These are phyloP conservation scores for Hymenoscyphus fructigenus DNA, from an alignment of 2,329 filamentous ascomycete species.

Conservation along the genomic window DNA sequence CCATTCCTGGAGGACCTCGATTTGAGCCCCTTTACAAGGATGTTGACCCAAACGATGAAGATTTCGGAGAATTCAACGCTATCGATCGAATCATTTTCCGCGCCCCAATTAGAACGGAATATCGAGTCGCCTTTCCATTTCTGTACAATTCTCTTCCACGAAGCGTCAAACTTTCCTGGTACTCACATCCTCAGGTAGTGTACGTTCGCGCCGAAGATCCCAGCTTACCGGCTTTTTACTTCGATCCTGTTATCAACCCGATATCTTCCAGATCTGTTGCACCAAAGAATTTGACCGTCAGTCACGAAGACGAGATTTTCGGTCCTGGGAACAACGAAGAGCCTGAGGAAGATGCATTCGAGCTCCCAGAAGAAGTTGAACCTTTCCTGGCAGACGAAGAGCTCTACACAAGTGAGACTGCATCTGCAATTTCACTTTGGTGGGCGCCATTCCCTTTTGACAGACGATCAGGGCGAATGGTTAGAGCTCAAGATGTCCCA, in stretches of 20 bases:
- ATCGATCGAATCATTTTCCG: conserved; percentile 99
- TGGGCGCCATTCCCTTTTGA: conserved; percentile 98
- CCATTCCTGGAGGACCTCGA: conserved; percentile 92
- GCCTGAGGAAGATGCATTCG: conserved; percentile 74
- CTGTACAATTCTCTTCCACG: conserved; percentile 95
- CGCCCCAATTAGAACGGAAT: conserved; percentile 90
- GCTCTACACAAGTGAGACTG: conserved; percentile 83
- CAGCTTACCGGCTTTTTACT: conserved; percentile 92
- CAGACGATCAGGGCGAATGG: conserved; percentile 90
- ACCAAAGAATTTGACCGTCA: conserved; percentile 88
- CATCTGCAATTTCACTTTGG: conserved; percentile 90
- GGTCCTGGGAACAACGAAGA: conserved; percentile 73
- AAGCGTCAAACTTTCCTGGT: conserved; percentile 91
- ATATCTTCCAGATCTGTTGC: conserved; percentile 94
- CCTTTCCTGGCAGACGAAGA: conserved; percentile 90
- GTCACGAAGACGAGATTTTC: conserved; percentile 92
- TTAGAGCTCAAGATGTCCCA: conserved; percentile 93
- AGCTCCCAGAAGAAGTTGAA: conserved; percentile 74
- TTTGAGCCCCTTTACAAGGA: conserved; percentile 99
- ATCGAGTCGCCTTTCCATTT: conserved; percentile 89
- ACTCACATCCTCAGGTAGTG: conserved; percentile 89
- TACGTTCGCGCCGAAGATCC: conserved; percentile 87
- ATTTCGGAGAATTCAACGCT: conserved; percentile 99
- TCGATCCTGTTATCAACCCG: conserved; percentile 95
- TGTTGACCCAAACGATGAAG: conserved; percentile 96